phyloP scores from a whole-genome alignment of 176 grass and related monocot genomes.

The Carex littledalei region DNA sequence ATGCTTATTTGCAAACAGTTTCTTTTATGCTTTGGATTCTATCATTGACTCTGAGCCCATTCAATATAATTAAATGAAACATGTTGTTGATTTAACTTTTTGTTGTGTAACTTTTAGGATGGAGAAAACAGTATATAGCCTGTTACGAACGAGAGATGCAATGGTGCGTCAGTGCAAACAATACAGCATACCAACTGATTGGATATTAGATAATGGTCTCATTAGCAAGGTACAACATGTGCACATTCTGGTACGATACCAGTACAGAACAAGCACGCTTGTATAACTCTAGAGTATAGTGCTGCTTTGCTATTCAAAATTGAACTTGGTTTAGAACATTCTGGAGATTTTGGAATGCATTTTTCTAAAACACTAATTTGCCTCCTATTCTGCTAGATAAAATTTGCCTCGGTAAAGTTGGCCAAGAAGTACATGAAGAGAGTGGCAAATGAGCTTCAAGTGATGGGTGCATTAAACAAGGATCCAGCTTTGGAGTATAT shows the following conservation, averaged over 20 bases:
- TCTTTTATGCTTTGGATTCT: not conserved
- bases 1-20: not conserved
- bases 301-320: not conserved
- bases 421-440: constrained; percentile 97
- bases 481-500: constrained; percentile 95
- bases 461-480: constrained; percentile 84
- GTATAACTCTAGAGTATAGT: not conserved
- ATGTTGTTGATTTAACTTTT: not conserved
- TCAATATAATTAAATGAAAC: not conserved
- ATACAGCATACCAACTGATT: constrained; percentile 88
- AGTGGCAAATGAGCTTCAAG: constrained; percentile 86
- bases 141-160: constrained; percentile 78
- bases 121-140: constrained; percentile 72
- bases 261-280: not conserved
- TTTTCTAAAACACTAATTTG: not conserved
- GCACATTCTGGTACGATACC: not conserved
- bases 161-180: constrained; percentile 76
- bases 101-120: constrained; percentile 43
- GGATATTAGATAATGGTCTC: constrained; percentile 89
- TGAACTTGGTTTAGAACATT: not conserved
- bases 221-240: constrained; percentile 70
- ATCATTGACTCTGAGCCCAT: not conserved
- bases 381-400: constrained; percentile 50
- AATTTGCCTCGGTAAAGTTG: constrained; percentile 93
- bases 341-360: not conserved